A percentile compares a stretch with the other conserved stretches of the same genome.
These are phyloP conservation scores for Amaranthus hypochondriacus DNA, from an alignment of 148 eudicot genomes.

Conservation along the genomic window DNA sequence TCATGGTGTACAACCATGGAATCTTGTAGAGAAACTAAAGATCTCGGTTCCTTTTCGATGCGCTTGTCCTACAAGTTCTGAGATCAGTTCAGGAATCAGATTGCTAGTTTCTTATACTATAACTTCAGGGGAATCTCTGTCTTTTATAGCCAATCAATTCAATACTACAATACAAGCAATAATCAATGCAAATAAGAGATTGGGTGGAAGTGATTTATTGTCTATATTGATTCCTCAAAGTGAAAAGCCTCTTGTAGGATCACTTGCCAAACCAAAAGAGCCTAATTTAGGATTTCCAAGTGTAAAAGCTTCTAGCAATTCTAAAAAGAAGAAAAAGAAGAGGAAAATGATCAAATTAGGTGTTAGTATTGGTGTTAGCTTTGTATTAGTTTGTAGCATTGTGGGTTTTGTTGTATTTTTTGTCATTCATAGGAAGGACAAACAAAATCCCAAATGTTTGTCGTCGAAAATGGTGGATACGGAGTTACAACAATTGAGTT, in stretches of 20 bases:
- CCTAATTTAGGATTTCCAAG: slow-evolving; percentile 32
- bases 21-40: slow-evolving; percentile 25
- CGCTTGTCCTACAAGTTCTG: slow-evolving; percentile 44
- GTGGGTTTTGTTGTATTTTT: slow-evolving; percentile 35
- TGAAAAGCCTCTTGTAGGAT: slow-evolving; percentile 36
- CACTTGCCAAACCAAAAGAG: slow-evolving; percentile 27
- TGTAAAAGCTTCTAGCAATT: slow-evolving; percentile 11
- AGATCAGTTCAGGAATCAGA: slow-evolving; percentile 27
- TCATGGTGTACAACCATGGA: slow-evolving; percentile 30
- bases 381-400: slow-evolving; percentile 24
- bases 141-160: slow-evolving; percentile 36
- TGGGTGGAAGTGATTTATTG: slow-evolving; percentile 6
- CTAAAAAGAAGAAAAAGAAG: slow-evolving; percentile 17
- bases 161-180: slow-evolving; percentile 37
- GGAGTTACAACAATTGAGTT: slow-evolving; percentile 56
- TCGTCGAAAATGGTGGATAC: slow-evolving; percentile 36
- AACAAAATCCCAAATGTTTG: slow-evolving; percentile 12
- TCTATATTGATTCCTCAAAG: slow-evolving; percentile 45
- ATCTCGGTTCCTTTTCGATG: slow-evolving; percentile 53
- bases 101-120: slow-evolving; percentile 53
- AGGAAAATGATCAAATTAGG: slow-evolving; percentile 37
- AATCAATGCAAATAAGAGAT: slow-evolving; percentile 28
- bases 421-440: slow-evolving; percentile 28
- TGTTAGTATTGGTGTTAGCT: slow-evolving; percentile 26
- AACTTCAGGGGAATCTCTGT: slow-evolving; percentile 39